A percentile compares a stretch with the other conserved stretches of the same genome.
Evolutionary conservation across 2,329 filamentous ascomycete species (phyloP).

Genomic region (Colletotrichum tanaceti): DNA sequence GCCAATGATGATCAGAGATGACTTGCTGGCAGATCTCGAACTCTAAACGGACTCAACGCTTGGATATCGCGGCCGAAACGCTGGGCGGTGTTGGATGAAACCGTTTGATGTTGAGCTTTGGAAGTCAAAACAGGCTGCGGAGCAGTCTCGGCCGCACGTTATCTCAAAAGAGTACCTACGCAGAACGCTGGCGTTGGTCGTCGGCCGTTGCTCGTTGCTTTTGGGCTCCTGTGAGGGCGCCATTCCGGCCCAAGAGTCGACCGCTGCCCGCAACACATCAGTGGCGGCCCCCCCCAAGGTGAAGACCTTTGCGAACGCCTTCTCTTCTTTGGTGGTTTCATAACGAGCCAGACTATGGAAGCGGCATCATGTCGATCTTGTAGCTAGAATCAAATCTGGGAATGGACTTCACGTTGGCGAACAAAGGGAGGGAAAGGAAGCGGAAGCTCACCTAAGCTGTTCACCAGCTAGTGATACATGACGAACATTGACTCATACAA

Average conservation of each 20-base stretch:
- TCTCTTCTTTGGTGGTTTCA: not conserved
- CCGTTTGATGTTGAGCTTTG: not conserved
- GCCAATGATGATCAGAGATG: too few species aligned
- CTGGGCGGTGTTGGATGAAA: constrained; percentile 17
- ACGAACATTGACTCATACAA: too few species aligned
- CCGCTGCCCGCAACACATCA: too few species aligned
- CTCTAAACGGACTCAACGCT: not conserved
- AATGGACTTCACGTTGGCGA: too few species aligned
- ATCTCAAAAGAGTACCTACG: not conserved
- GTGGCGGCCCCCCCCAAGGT: not conserved
- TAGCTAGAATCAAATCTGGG: too few species aligned
- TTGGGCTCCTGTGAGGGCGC: not conserved
- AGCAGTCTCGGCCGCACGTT: not conserved
- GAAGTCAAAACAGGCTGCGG: not conserved
- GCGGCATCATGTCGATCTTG: too few species aligned
- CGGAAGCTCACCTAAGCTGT: not conserved
- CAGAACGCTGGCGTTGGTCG: too few species aligned
- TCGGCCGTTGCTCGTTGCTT: not conserved
- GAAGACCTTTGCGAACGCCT: not conserved
- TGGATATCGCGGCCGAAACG: constrained; percentile 10
- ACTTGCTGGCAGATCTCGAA: not conserved
- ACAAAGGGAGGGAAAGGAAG: too few species aligned
- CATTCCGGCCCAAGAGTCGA: not conserved
- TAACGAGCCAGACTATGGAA: too few species aligned
- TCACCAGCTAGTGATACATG: too few species aligned